phyloP scores from a whole-genome alignment of 345 rosid genomes.

The Eucalyptus cladocalyx region DNA sequence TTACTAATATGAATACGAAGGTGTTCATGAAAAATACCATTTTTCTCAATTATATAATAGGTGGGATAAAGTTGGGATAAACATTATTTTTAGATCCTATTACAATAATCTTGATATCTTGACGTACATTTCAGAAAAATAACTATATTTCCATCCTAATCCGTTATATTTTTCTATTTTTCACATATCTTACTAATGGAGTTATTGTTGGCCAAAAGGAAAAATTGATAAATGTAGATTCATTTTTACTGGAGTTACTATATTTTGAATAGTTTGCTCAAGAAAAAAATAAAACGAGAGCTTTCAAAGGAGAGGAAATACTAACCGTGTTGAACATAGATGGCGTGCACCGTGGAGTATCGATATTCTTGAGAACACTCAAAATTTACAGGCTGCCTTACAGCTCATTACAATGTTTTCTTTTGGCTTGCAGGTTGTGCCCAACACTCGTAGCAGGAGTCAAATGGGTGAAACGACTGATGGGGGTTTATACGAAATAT shows the following conservation, averaged over 20 bases:
- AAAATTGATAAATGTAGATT: background rate
- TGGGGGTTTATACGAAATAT: constrained; percentile 94
- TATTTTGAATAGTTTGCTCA: background rate
- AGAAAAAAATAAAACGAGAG: background rate
- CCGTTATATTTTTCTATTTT: background rate
- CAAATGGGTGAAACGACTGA: constrained; percentile 99
- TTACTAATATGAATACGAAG: background rate
- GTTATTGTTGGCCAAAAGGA: background rate
- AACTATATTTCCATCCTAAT: background rate
- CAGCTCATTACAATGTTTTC: background rate
- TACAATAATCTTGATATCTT: background rate
- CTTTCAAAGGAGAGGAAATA: background rate
- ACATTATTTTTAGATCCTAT: background rate
- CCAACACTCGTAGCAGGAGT: constrained; percentile 88
- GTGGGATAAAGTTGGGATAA: background rate
- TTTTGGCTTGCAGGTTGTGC: constrained; percentile 60
- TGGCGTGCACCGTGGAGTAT: background rate
- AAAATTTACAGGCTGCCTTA: background rate
- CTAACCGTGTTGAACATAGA: background rate
- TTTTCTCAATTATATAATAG: background rate
- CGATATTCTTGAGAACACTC: background rate
- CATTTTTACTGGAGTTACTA: background rate
- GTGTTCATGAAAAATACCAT: background rate
- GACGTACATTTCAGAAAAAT: background rate
- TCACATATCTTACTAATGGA: background rate